Evolutionary conservation across 129 eudicot species (phyloP).

Genomic region (Flaveria trinervia): DNA sequence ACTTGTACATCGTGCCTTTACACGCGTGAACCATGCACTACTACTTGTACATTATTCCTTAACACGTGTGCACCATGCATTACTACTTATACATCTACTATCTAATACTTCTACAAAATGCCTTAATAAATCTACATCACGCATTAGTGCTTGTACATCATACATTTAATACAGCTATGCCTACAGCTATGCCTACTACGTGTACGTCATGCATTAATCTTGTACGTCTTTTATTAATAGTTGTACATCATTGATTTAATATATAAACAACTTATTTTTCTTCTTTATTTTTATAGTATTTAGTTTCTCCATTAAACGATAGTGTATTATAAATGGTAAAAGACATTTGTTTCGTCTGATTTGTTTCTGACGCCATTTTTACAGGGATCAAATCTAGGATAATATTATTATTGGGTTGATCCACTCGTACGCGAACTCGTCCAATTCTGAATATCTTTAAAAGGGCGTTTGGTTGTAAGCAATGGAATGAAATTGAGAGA

Average conservation of each 20-base stretch:
- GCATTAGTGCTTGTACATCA: background rate
- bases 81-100: background rate
- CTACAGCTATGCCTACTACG: background rate
- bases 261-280: too few relatives aligned
- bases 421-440: too few relatives aligned
- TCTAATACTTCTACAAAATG: background rate
- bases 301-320: too few relatives aligned
- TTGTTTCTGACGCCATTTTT: too few relatives aligned
- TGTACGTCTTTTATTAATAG: background rate
- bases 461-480: too few relatives aligned
- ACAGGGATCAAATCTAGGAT: too few relatives aligned
- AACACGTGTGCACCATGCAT: background rate
- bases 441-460: too few relatives aligned
- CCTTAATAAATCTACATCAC: background rate
- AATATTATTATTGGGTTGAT: too few relatives aligned
- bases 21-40: constrained; percentile 13
- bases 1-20: constrained; percentile 26
- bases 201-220: background rate
- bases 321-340: too few relatives aligned
- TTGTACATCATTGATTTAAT: background rate
- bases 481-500: too few relatives aligned
- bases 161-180: background rate
- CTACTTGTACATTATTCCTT: constrained; percentile 8
- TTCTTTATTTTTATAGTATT: too few relatives aligned
- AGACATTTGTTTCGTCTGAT: too few relatives aligned